These are phyloP conservation scores for Platanthera guangdongensis DNA, from an alignment of 106 monocot species.

Conservation along the genomic window DNA sequence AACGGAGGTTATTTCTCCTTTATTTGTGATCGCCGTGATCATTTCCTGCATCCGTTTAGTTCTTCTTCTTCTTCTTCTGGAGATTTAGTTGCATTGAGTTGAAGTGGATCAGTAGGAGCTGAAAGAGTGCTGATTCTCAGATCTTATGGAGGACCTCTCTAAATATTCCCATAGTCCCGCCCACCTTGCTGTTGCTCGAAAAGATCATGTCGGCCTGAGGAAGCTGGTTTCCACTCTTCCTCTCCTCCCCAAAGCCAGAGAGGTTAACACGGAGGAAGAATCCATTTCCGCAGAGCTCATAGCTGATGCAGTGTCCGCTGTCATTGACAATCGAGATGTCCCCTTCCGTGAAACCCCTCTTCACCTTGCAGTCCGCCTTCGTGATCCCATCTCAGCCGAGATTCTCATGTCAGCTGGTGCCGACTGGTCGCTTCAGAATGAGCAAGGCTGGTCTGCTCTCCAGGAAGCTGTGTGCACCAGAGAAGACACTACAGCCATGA, in stretches of 20 bases:
- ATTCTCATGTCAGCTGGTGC: slow-evolving; percentile 96
- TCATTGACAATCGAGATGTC: slow-evolving; percentile 85
- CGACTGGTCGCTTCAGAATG: slow-evolving; percentile 95
- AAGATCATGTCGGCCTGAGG: slow-evolving; percentile 71
- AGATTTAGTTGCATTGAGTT: not conserved
- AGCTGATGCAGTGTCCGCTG: slow-evolving; percentile 67
- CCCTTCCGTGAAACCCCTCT: slow-evolving; percentile 92
- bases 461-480: slow-evolving; percentile 88
- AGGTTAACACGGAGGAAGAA: slow-evolving; percentile 72
- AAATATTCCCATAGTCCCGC: slow-evolving; percentile 85
- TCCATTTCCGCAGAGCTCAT: slow-evolving; percentile 51
- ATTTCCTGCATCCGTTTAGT: not conserved
- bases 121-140: not conserved
- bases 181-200: slow-evolving; percentile 63
- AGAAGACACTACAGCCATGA: slow-evolving; percentile 74
- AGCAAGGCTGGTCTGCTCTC: slow-evolving; percentile 89
- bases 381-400: slow-evolving; percentile 74
- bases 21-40: not conserved
- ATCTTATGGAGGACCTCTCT: slow-evolving; percentile 56
- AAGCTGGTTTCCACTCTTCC: slow-evolving; percentile 55
- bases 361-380: slow-evolving; percentile 86
- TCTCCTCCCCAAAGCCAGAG: slow-evolving; percentile 72
- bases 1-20: not conserved
- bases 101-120: not conserved
- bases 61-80: not conserved